phyloP scores from a whole-genome alignment of 2,329 filamentous ascomycete genomes.

The Microdochium bolleyi region DNA sequence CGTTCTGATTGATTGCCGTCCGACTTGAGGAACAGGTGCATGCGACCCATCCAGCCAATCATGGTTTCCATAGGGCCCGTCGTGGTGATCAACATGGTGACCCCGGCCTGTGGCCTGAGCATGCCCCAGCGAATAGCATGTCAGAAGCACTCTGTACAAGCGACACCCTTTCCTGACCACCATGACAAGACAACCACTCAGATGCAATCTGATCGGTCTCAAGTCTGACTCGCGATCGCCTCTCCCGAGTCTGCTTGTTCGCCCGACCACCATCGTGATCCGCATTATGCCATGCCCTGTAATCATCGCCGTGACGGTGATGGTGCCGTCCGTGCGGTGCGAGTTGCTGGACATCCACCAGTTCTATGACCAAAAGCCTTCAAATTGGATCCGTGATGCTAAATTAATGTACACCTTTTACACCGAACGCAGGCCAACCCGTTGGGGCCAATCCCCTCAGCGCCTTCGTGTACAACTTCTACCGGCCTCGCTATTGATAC shows the following conservation, averaged over 20 bases:
- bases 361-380: neutral
- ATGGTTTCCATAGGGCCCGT: neutral
- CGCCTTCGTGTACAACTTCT: neutral
- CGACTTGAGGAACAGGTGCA: neutral
- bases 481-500: neutral
- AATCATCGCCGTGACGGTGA: too few relatives aligned
- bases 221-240: neutral
- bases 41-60: neutral
- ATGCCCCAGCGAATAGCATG: neutral
- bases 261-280: too few relatives aligned
- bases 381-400: conserved; percentile 9
- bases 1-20: neutral
- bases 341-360: too few relatives aligned
- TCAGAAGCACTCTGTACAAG: neutral
- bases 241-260: too few relatives aligned
- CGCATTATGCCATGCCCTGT: too few relatives aligned
- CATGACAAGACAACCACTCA: neutral
- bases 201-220: neutral
- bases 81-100: neutral
- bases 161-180: neutral
- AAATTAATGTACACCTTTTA: conserved; percentile 21
- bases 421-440: neutral
- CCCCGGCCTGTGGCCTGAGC: neutral
- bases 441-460: neutral
- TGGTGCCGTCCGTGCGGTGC: too few relatives aligned